A percentile compares a stretch with the other conserved stretches of the same genome.
phyloP scores from a whole-genome alignment of 2,329 filamentous ascomycete genomes.

The Microcyclospora tardicrescens region DNA sequence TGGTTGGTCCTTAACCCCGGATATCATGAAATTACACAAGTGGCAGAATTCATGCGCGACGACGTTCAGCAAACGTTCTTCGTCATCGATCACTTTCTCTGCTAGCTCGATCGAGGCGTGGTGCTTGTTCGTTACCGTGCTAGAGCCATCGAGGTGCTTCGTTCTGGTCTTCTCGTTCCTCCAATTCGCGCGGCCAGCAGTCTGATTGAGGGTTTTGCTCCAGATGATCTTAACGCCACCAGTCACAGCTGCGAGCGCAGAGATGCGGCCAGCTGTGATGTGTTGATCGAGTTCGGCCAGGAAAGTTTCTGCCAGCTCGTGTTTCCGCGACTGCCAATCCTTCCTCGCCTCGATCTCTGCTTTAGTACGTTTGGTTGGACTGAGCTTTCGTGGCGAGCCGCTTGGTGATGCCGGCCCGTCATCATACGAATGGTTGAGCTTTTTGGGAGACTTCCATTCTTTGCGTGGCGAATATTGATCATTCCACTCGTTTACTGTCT shows the following conservation, averaged over 20 bases:
- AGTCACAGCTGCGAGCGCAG: constrained; percentile 44
- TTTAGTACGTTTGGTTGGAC: constrained; percentile 19
- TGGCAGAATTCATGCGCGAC: constrained; percentile 97
- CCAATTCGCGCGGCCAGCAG: constrained; percentile 51
- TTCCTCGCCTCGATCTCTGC: constrained; percentile 36
- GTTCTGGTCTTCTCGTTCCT: constrained; percentile 30
- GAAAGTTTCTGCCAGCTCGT: constrained; percentile 50
- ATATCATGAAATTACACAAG: constrained; percentile 81
- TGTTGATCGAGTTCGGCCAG: constrained; percentile 53
- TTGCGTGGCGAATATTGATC: constrained; percentile 47
- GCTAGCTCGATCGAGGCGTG: constrained; percentile 75
- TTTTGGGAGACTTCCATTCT: constrained; percentile 27
- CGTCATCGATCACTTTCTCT: constrained; percentile 71
- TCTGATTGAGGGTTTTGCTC: constrained; percentile 68
- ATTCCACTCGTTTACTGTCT: constrained; percentile 50
- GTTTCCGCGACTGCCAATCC: constrained; percentile 49
- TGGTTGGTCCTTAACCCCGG: constrained; percentile 57
- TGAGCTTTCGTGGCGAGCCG: constrained; percentile 28
- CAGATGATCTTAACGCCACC: constrained; percentile 61
- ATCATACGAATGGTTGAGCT: constrained; percentile 13
- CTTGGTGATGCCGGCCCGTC: constrained; percentile 14
- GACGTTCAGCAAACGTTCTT: constrained; percentile 69
- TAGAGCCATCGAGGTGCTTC: constrained; percentile 11
- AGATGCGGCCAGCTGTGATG: constrained; percentile 50
- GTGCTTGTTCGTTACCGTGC: constrained; percentile 24